Percentiles rank a stretch among this genome's conserved stretches.
Evolutionary conservation across 1,284 basidiomycete species (phyloP).

Genomic region (Cryptococcus sp.): DNA sequence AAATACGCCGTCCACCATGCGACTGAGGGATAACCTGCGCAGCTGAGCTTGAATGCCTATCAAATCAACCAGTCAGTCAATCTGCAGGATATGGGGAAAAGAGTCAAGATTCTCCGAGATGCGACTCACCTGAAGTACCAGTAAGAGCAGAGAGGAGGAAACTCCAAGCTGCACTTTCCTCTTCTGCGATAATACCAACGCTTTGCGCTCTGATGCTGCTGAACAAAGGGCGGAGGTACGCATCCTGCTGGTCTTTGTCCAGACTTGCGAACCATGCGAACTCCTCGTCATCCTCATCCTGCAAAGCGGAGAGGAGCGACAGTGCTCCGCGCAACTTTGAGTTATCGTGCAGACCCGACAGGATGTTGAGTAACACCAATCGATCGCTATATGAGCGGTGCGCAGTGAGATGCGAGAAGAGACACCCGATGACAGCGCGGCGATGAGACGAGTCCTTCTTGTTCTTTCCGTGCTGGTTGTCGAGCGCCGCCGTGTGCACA

Average conservation of each 20-base stretch:
- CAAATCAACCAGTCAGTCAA: background rate
- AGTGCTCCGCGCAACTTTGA: slow-evolving; percentile 66
- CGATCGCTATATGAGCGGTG: slow-evolving; percentile 62
- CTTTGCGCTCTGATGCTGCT: slow-evolving; percentile 23
- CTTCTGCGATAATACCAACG: slow-evolving; percentile 24
- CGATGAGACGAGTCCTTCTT: slow-evolving; percentile 71
- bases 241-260: slow-evolving; percentile 10
- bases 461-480: slow-evolving; percentile 53
- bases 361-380: slow-evolving; percentile 62
- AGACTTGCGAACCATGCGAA: slow-evolving; percentile 26
- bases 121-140: slow-evolving; percentile 1
- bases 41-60: slow-evolving; percentile 10
- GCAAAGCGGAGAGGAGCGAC: slow-evolving; percentile 58
- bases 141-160: slow-evolving; percentile 24
- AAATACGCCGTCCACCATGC: slow-evolving; percentile 42
- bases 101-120: too few relatives aligned
- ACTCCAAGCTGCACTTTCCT: slow-evolving; percentile 27
- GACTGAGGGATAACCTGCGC: slow-evolving; percentile 30
- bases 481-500: slow-evolving; percentile 66
- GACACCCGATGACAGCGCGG: slow-evolving; percentile 71
- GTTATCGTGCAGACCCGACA: slow-evolving; percentile 65
- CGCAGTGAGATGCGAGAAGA: slow-evolving; percentile 77
- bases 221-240: slow-evolving; percentile 33
- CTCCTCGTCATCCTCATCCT: slow-evolving; percentile 26
- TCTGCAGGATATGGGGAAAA: background rate